A percentile compares a stretch with the other conserved stretches of the same genome.
Conservation (phyloP, 2,329 filamentous ascomycete genomes). For the Diaporthe ampelina region DNA sequence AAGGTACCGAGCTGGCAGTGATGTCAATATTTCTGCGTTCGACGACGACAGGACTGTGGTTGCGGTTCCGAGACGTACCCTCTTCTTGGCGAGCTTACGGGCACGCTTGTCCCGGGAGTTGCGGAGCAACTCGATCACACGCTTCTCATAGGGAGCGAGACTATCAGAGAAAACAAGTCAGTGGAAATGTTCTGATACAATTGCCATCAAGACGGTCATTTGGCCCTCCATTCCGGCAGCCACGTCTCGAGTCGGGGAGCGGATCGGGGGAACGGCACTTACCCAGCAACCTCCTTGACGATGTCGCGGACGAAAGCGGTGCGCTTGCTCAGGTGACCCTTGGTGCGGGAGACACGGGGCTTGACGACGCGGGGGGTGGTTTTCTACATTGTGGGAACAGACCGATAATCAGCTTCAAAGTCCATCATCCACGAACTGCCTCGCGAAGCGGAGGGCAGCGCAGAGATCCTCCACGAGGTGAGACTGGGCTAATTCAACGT, state of each 20-base stretch:
- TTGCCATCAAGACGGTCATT: not conserved
- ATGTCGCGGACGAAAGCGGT: conserved; percentile 97
- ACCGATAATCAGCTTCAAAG: conserved; percentile 60
- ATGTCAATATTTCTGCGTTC: conserved; percentile 44
- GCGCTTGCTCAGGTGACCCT: conserved; percentile 96
- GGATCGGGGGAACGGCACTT: conserved; percentile 56
- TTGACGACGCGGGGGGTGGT: conserved; percentile 84
- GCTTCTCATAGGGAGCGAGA: conserved; percentile 96
- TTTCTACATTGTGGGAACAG: conserved; percentile 72
- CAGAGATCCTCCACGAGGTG: conserved; percentile 83
- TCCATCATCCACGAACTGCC: conserved; percentile 70
- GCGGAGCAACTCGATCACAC: conserved; percentile 98
- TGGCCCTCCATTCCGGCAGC: not conserved
- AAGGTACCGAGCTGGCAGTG: conserved; percentile 91
- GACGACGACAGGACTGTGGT: not conserved
- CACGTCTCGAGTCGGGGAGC: not conserved
- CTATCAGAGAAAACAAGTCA: conserved; percentile 55
- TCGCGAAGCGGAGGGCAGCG: conserved; percentile 54
- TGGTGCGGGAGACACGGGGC: conserved; percentile 85
- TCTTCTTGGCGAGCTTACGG: conserved; percentile 99
- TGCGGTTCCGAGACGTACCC: conserved; percentile 72
- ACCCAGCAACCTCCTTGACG: conserved; percentile 98
- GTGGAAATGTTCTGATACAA: conserved; percentile 8
- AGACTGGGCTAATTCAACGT: conserved; percentile 68
- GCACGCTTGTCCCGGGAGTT: conserved; percentile 99